Percentiles rank a stretch among this genome's conserved stretches.
These are phyloP conservation scores for Penicillium concentricum DNA, from an alignment of 2,329 filamentous ascomycete genomes.

Conservation along the genomic window DNA sequence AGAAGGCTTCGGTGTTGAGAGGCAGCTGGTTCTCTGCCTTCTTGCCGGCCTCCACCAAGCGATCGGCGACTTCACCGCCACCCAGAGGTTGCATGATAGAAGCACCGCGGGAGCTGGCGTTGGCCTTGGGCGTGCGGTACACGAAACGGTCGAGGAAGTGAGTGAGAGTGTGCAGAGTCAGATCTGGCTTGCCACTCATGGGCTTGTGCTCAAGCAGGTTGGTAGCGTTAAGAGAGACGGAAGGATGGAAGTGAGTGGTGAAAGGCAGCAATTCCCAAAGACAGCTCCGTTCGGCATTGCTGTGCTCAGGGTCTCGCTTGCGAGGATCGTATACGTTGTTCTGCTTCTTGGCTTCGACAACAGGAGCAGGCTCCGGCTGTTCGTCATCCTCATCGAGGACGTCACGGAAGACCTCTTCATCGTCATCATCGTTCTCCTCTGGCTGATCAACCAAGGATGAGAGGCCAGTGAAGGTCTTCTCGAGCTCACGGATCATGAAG, in stretches of 20 bases:
- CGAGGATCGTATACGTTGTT: constrained; percentile 70
- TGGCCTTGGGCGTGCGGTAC: constrained; percentile 84
- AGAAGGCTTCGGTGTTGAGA: constrained; percentile 87
- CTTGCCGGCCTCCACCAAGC: constrained; percentile 61
- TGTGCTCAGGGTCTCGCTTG: constrained; percentile 87
- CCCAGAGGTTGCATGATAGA: constrained; percentile 97
- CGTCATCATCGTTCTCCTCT: constrained; percentile 71
- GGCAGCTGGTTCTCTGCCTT: constrained; percentile 58
- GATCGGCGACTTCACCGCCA: constrained; percentile 58
- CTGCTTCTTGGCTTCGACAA: constrained; percentile 32
- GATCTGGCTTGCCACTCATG: constrained; percentile 82
- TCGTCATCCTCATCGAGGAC: constrained; percentile 57
- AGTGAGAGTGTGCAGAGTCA: constrained; percentile 85
- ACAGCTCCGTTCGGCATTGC: constrained; percentile 89
- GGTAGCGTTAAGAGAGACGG: constrained; percentile 78
- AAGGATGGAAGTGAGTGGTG: constrained; percentile 84
- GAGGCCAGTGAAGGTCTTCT: constrained; percentile 75
- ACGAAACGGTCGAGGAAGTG: constrained; percentile 98
- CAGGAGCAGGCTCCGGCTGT: constrained; percentile 18
- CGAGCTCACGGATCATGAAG: constrained; percentile 81
- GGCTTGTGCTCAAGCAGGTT: constrained; percentile 67
- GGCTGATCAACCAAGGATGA: constrained; percentile 75
- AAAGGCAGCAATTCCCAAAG: constrained; percentile 86
- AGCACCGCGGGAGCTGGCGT: constrained; percentile 65
- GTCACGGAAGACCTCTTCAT: constrained; percentile 68